Evolutionary conservation across 2,329 filamentous ascomycete genomes (phyloP).

Genomic region (Dendrostoma leiphaemia): DNA sequence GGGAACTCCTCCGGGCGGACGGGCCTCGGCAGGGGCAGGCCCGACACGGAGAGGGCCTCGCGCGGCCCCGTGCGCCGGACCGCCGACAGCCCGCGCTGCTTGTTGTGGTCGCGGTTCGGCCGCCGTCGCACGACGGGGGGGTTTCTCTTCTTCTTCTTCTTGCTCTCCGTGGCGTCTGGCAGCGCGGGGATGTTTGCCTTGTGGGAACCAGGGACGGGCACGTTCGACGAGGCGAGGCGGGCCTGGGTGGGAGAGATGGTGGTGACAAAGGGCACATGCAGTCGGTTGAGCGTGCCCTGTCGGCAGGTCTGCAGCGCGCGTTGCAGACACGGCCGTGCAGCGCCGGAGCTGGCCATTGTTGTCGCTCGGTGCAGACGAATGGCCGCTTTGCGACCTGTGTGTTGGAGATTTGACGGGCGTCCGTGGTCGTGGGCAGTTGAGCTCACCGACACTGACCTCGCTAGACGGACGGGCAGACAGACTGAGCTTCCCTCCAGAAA

Average conservation of each 20-base stretch:
- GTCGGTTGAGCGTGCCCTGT: conserved; percentile 2
- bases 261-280: neutral
- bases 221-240: conserved; percentile 32
- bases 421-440: too few relatives aligned
- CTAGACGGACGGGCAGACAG: neutral
- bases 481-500: conserved; percentile 5
- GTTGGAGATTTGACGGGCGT: too few relatives aligned
- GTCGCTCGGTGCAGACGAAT: neutral
- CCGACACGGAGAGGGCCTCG: conserved; percentile 71
- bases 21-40: conserved; percentile 71
- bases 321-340: conserved; percentile 13
- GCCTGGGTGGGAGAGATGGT: conserved; percentile 18
- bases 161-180: conserved; percentile 42
- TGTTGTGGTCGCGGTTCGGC: conserved; percentile 67
- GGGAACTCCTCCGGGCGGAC: conserved; percentile 49
- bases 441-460: too few relatives aligned
- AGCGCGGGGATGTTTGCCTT: conserved; percentile 22
- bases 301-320: conserved; percentile 12
- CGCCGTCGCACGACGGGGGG: conserved; percentile 3
- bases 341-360: conserved; percentile 13
- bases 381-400: too few relatives aligned
- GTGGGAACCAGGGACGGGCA: conserved; percentile 26
- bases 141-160: conserved; percentile 44
- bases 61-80: conserved; percentile 74
- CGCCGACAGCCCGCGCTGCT: conserved; percentile 76